phyloP scores from a whole-genome alignment of 768 basidiomycete genomes.

The Lyophyllum atratum region DNA sequence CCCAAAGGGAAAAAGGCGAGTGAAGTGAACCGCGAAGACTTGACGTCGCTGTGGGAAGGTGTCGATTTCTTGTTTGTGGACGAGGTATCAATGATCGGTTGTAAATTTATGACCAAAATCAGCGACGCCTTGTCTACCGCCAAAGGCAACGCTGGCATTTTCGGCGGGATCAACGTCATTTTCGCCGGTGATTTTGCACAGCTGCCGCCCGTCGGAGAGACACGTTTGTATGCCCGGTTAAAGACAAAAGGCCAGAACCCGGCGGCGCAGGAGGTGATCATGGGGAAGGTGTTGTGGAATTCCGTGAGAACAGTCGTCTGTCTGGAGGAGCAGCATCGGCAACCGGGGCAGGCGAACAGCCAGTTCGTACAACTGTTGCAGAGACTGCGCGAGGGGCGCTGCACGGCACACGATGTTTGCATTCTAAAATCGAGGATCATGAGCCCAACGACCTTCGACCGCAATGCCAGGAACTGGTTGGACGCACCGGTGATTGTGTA shows the following conservation, averaged over 20 bases:
- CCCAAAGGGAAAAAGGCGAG: slow-evolving; percentile 8
- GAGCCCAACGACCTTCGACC: background rate
- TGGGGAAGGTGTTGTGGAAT: background rate
- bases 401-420: background rate
- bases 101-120: slow-evolving; percentile 5
- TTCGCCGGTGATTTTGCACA: slow-evolving; percentile 38
- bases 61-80: slow-evolving; percentile 34
- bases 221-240: background rate
- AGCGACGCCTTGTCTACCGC: slow-evolving; percentile 5
- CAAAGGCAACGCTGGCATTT: slow-evolving; percentile 14
- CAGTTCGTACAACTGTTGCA: background rate
- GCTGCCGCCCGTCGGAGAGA: slow-evolving; percentile 21
- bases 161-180: slow-evolving; percentile 34
- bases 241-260: background rate
- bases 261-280: background rate
- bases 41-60: slow-evolving; percentile 28
- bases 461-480: background rate
- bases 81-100: slow-evolving; percentile 16
- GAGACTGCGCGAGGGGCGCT: background rate
- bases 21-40: background rate
- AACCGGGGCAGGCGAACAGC: background rate
- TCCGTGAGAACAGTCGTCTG: background rate
- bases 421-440: background rate
- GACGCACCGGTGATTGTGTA: slow-evolving; percentile 4
- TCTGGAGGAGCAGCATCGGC: background rate